Base-by-base conservation (phyloP, 192 early-diverging fungal species). In the Lobosporangium transversale region DNA sequence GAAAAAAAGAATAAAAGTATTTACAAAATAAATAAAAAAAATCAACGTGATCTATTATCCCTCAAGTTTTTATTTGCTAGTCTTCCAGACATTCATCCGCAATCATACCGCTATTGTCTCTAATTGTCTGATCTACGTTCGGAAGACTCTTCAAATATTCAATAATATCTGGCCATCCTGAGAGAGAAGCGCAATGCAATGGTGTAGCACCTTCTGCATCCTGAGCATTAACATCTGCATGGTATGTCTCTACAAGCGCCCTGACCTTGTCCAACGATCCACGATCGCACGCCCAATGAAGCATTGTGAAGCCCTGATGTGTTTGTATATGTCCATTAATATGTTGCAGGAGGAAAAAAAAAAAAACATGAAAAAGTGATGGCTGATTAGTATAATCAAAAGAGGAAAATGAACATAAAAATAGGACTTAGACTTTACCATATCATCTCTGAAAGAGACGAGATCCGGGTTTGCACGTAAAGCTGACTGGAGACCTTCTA, bases 261-360 rank as follows among this genome's bases (percentile, higher is more conserved):
- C 74, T 69, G 15, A 83, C 81, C 43, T 80, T 67, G 8, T 83
- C 78, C 6, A 83, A 11, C 49, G 85, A 48, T 2, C 87, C 87
- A 17, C 85, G 45, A 62, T 88, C 87, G 26, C 83, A 75, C 14
- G 80, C 85, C 65, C 81, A 82, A 68, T 88, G 87, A 27, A 88
- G 74, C 32, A 76, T 63, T 31, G 87, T 80, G 32, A 85, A 74
- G 35, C 85, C 85, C 83, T 88, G 53, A 36, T 24, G 32, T 32
- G 27, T n/a, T n/a, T n/a, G n/a, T n/a, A n/a, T n/a, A n/a, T n/a
- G n/a, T n/a, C n/a, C n/a, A 35, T 14, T 21, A 54, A 36, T 11
- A 15, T 42, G 49, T 40, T 14, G 8, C 26, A 43, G 37, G 24
- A 33, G 24, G 5, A 52, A 23, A 24, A 53, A 32, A 32, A 40